Percentiles rank a stretch among this genome's conserved stretches.
These are phyloP conservation scores for Austroboletus eburneus DNA, from an alignment of 768 basidiomycete species.

Conservation along the genomic window DNA sequence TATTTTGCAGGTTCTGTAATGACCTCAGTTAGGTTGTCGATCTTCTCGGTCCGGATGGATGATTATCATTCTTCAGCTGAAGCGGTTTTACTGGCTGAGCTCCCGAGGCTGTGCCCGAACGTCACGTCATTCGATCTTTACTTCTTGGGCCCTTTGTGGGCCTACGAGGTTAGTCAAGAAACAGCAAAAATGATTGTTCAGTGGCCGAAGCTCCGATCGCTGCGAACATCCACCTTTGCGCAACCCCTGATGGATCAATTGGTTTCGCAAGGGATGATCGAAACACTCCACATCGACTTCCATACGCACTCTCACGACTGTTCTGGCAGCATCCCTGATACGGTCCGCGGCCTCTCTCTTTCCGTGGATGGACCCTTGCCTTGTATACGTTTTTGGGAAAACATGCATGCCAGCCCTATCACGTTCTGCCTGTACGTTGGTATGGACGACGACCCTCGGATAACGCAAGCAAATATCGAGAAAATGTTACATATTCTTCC, in stretches of 20 bases:
- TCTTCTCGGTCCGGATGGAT: background rate
- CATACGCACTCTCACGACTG: constrained; percentile 5
- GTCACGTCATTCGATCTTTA: constrained; percentile 15
- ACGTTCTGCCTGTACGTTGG: constrained; percentile 6
- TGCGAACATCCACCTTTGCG: constrained; percentile 10
- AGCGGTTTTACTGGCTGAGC: constrained; percentile 9
- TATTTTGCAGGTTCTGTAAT: constrained; percentile 11
- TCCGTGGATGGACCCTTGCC: background rate
- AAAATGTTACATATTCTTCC: constrained; percentile 10
- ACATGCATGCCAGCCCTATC: constrained; percentile 10
- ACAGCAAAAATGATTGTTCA: constrained; percentile 15
- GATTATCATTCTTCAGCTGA: constrained; percentile 6
- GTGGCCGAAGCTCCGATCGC: constrained; percentile 10
- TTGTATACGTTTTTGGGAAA: constrained; percentile 10
- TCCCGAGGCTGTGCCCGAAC: constrained; percentile 17
- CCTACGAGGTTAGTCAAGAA: background rate
- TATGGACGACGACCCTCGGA: constrained; percentile 2
- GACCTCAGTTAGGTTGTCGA: constrained; percentile 10
- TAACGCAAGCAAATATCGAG: background rate
- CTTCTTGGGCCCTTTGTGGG: constrained; percentile 1
- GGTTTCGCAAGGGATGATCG: background rate
- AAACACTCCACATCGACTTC: constrained; percentile 12
- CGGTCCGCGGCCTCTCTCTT: constrained; percentile 13
- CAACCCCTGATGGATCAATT: constrained; percentile 14
- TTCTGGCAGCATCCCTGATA: constrained; percentile 8